Evolutionary conservation across 2,329 filamentous ascomycete genomes (phyloP).

Genomic region (Pseudocercospora ulei): DNA sequence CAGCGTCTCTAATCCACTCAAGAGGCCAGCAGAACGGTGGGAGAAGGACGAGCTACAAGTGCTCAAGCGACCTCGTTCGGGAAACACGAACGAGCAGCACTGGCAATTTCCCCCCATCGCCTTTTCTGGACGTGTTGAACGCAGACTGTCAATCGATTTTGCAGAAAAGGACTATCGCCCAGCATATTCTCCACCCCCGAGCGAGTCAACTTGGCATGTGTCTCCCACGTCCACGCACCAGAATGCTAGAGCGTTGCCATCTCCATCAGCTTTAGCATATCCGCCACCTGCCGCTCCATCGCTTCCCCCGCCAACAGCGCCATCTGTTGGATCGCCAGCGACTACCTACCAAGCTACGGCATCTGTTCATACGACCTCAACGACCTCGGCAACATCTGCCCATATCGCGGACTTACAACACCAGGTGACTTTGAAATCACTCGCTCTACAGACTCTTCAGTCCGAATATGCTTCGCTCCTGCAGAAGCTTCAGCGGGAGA

Average conservation of each 20-base stretch:
- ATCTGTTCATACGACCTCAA: slow-evolving; percentile 25
- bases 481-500: slow-evolving; percentile 45
- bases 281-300: slow-evolving; percentile 18
- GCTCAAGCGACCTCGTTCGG: slow-evolving; percentile 23
- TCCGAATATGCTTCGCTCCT: slow-evolving; percentile 47
- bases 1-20: slow-evolving; percentile 19
- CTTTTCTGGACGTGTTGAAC: slow-evolving; percentile 15
- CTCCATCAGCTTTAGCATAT: slow-evolving; percentile 26
- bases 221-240: slow-evolving; percentile 20
- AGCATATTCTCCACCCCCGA: slow-evolving; percentile 21
- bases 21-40: slow-evolving; percentile 19
- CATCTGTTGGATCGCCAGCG: slow-evolving; percentile 23
- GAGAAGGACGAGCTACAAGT: slow-evolving; percentile 18
- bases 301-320: slow-evolving; percentile 16
- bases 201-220: slow-evolving; percentile 19
- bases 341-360: slow-evolving; percentile 23
- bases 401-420: slow-evolving; percentile 46
- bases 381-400: slow-evolving; percentile 27
- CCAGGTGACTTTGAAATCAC: slow-evolving; percentile 46
- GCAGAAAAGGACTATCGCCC: slow-evolving; percentile 7
- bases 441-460: slow-evolving; percentile 46
- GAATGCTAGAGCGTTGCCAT: slow-evolving; percentile 21
- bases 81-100: slow-evolving; percentile 15
- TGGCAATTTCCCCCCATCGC: slow-evolving; percentile 5
- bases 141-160: slow-evolving; percentile 19